Conservation (phyloP, 305 asterid genomes). For the Fraxinus dipetala region DNA sequence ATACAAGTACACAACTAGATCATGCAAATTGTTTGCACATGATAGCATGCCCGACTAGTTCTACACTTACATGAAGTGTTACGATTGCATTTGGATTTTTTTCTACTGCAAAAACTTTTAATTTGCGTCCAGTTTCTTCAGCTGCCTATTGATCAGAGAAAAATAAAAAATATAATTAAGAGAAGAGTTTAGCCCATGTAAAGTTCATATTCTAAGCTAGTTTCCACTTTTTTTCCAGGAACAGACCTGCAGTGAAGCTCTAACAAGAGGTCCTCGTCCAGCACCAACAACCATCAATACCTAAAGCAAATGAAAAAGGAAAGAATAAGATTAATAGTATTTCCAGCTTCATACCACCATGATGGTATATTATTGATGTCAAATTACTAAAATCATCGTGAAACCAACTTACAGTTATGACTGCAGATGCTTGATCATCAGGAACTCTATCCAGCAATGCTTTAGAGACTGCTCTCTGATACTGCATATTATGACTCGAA, state of each 20-base stretch:
- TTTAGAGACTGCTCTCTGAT: conserved; percentile 88
- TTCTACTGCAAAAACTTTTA: conserved; percentile 95
- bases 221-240: conserved; percentile 10
- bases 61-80: conserved; percentile 82
- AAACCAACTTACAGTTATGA: conserved; percentile 61
- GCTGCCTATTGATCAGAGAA: conserved; percentile 68
- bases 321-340: conserved; percentile 13
- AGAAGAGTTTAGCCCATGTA: conserved; percentile 13
- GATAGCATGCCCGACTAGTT: conserved; percentile 15
- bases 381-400: neutral
- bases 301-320: conserved; percentile 39
- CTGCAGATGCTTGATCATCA: conserved; percentile 69
- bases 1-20: neutral
- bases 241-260: conserved; percentile 90
- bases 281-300: conserved; percentile 99
- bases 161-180: neutral
- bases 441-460: conserved; percentile 89
- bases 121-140: conserved; percentile 84
- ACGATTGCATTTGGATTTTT: conserved; percentile 97
- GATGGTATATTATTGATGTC: neutral
- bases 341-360: conserved; percentile 8
- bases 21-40: neutral
- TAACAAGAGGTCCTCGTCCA: conserved; percentile 98
- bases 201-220: conserved; percentile 6
- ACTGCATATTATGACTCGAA: conserved; percentile 48